phyloP scores from a whole-genome alignment of 331 rosid species.

The Acacia concinna region DNA sequence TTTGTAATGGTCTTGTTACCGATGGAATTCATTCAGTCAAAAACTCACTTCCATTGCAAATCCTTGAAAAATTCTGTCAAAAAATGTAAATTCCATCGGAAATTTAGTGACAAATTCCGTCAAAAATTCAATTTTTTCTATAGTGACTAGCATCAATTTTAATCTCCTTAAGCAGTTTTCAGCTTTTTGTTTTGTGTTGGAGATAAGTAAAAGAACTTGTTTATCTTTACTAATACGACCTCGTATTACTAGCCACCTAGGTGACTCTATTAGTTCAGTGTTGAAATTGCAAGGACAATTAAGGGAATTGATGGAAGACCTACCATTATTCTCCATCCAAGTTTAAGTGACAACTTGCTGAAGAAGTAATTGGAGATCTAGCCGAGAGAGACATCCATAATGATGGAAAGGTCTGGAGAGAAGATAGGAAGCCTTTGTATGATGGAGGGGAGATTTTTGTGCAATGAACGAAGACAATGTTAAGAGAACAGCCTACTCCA shows the following conservation, averaged over 20 bases:
- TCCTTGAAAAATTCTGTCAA: no score
- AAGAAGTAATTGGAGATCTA: constrained; percentile 61
- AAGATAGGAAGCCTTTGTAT: constrained; percentile 58
- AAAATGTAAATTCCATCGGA: no score
- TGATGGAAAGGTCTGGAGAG: constrained; percentile 70
- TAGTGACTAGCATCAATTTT: no score
- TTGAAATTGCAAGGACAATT: constrained; percentile 41
- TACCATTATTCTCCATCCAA: constrained; percentile 79
- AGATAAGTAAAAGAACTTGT: neutral
- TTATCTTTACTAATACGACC: neutral
- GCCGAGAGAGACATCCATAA: constrained; percentile 59
- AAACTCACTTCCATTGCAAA: no score
- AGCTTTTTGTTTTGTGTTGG: neutral
- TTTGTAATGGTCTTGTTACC: no score
- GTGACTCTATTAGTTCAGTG: constrained; percentile 43
- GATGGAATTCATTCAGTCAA: no score
- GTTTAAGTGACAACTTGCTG: constrained; percentile 39
- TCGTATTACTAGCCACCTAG: neutral
- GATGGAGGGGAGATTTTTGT: constrained; percentile 75
- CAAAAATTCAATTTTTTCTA: no score
- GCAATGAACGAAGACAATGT: constrained; percentile 62
- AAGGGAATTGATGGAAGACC: constrained; percentile 73
- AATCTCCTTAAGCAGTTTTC: neutral
- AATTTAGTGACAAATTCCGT: no score
- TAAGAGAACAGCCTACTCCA: constrained; percentile 71